phyloP scores from a whole-genome alignment of 2,329 filamentous ascomycete species.

The Furcasterigmium furcatum region DNA sequence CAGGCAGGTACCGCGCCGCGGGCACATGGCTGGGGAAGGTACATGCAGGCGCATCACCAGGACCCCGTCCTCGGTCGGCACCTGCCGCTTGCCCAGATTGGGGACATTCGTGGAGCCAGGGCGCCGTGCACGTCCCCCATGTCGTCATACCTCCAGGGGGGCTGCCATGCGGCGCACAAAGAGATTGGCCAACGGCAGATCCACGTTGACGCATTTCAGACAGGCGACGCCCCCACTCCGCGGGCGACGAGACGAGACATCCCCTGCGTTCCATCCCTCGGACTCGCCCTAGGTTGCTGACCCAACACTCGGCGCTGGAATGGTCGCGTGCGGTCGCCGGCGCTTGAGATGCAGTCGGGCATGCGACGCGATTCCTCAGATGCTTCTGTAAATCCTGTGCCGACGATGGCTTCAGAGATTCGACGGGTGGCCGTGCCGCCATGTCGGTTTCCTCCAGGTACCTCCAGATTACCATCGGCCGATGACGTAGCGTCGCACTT shows the following conservation, averaged over 20 bases:
- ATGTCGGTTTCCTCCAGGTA: too few relatives aligned
- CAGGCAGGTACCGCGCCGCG: background rate
- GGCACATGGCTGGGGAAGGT: background rate
- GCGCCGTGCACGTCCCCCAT: background rate
- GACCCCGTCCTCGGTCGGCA: background rate
- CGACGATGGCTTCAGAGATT: too few relatives aligned
- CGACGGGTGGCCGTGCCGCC: too few relatives aligned
- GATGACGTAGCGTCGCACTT: too few relatives aligned
- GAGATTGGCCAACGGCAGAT: conserved; percentile 1
- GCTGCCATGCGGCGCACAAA: background rate
- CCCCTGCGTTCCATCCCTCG: background rate
- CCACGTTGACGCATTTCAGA: background rate
- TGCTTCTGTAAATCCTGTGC: too few relatives aligned
- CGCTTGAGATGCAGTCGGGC: too few relatives aligned
- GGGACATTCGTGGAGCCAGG: background rate
- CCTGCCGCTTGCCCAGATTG: background rate
- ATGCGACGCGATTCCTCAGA: too few relatives aligned
- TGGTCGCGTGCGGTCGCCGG: too few relatives aligned
- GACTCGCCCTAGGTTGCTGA: background rate
- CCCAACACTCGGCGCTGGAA: too few relatives aligned
- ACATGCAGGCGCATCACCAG: background rate
- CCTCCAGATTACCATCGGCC: too few relatives aligned
- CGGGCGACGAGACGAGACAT: too few relatives aligned
- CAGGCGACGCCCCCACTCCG: background rate
- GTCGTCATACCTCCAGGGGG: background rate